Percentiles rank a stretch among this genome's conserved stretches.
phyloP scores from a whole-genome alignment of 345 rosid genomes.

The Acer yangbiense region DNA sequence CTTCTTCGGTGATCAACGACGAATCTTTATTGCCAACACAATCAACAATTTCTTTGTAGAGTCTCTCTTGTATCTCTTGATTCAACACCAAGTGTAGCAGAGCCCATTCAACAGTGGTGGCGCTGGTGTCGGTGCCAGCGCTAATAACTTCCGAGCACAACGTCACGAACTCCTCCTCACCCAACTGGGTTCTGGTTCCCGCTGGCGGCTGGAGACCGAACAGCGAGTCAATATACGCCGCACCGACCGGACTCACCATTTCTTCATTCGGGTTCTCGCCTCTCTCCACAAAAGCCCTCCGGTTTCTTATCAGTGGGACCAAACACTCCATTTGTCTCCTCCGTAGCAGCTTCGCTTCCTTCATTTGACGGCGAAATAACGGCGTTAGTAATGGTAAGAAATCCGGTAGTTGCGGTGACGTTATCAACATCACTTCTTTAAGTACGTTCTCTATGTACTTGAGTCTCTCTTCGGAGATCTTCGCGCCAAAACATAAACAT shows the following conservation, averaged over 20 bases:
- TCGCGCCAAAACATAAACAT: constrained; percentile 90
- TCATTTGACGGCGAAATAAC: constrained; percentile 61
- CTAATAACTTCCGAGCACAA: constrained; percentile 78
- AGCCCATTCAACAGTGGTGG: constrained; percentile 87
- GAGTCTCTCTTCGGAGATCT: constrained; percentile 62
- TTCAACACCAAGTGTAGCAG: constrained; percentile 63
- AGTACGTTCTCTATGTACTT: constrained; percentile 64
- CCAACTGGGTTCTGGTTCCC: constrained; percentile 43
- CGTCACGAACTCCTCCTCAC: constrained; percentile 86
- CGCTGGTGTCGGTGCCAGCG: constrained; percentile 93
- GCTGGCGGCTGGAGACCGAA: constrained; percentile 44
- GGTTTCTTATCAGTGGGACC: constrained; percentile 65
- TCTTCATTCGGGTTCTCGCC: constrained; percentile 45
- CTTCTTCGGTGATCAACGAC: constrained; percentile 59
- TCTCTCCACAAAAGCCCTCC: constrained; percentile 56
- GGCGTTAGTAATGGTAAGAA: constrained; percentile 78
- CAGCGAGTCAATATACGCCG: constrained; percentile 89
- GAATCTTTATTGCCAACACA: constrained; percentile 53
- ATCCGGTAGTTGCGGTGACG: constrained; percentile 76
- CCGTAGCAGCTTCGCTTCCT: constrained; percentile 65
- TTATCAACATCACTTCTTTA: constrained; percentile 85
- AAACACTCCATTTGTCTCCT: constrained; percentile 76
- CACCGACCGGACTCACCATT: constrained; percentile 94
- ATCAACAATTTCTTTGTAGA: constrained; percentile 65
- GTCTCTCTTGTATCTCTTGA: constrained; percentile 67